Evolutionary conservation across 78 protist genomes (phyloP).

Genomic region (Monosiga brevicollis): DNA sequence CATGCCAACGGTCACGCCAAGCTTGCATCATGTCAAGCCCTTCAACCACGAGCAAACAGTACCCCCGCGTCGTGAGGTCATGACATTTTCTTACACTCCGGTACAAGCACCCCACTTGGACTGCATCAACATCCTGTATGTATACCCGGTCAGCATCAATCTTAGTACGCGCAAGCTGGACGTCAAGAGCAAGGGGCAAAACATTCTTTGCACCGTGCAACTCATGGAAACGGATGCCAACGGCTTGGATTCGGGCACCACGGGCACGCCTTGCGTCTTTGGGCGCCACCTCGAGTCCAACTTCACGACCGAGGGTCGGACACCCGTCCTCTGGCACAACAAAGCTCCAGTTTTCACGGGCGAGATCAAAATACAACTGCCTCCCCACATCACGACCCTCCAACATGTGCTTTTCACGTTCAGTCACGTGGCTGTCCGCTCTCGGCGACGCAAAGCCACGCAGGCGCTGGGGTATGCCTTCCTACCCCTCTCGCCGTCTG

Average conservation of each 20-base stretch:
- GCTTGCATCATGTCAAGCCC: background rate
- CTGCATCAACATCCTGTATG: background rate
- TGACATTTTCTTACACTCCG: background rate
- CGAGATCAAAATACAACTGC: constrained; percentile 7
- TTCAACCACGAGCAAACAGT: background rate
- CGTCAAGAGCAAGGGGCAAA: background rate
- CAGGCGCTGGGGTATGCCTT: background rate
- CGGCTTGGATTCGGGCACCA: background rate
- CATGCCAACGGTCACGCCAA: background rate
- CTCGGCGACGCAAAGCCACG: background rate
- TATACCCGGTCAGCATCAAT: constrained; percentile 1
- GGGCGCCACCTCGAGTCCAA: background rate
- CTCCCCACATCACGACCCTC: background rate
- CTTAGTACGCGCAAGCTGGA: background rate
- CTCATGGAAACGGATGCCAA: background rate
- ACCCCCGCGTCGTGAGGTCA: background rate
- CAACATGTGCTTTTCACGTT: constrained; percentile 2
- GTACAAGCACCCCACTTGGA: too few species aligned
- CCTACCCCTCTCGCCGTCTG: background rate
- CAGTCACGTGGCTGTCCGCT: background rate
- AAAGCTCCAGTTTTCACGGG: background rate
- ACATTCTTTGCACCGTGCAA: background rate
- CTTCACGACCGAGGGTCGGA: background rate
- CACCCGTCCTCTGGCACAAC: constrained; percentile 11
- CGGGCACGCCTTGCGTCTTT: background rate